Percentiles rank a stretch among this genome's conserved stretches.
Conservation (phyloP, 345 rosid species). For the Reutealis trisperma region DNA sequence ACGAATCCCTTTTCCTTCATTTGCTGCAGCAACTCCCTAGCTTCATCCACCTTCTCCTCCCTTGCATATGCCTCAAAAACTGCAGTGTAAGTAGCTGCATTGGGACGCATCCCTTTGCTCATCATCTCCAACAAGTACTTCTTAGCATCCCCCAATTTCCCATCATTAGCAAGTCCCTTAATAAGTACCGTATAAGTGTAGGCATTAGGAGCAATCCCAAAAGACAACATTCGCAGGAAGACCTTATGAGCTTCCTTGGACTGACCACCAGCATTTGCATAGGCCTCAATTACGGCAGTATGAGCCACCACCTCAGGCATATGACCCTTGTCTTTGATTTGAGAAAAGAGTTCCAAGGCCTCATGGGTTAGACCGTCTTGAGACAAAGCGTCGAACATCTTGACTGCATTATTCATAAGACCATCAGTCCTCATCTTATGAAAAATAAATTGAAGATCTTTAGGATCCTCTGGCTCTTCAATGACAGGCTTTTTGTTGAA, state of each 20-base stretch:
- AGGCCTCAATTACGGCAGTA: slow-evolving; percentile 76
- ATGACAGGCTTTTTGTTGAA: slow-evolving; percentile 49
- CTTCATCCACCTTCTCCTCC: slow-evolving; percentile 52
- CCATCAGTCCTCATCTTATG: slow-evolving; percentile 59
- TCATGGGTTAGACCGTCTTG: slow-evolving; percentile 75
- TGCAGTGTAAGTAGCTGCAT: slow-evolving; percentile 46
- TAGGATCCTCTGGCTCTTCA: slow-evolving; percentile 61
- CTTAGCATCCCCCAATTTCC: slow-evolving; percentile 39
- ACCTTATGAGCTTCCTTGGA: slow-evolving; percentile 61
- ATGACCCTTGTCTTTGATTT: slow-evolving; percentile 61
- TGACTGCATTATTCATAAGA: slow-evolving; percentile 54
- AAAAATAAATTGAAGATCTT: slow-evolving; percentile 62
- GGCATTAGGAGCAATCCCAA: slow-evolving; percentile 70
- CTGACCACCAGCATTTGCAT: slow-evolving; percentile 56
- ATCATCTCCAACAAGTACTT: slow-evolving; percentile 68
- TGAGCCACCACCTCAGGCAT: slow-evolving; percentile 76
- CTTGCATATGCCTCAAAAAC: slow-evolving; percentile 57
- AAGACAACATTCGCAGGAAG: slow-evolving; percentile 63
- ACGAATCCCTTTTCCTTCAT: slow-evolving; percentile 55
- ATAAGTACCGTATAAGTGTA: slow-evolving; percentile 66
- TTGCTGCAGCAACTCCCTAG: slow-evolving; percentile 42
- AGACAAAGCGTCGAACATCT: slow-evolving; percentile 87
- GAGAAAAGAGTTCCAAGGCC: slow-evolving; percentile 67
- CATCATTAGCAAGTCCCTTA: slow-evolving; percentile 58
- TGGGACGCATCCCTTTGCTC: slow-evolving; percentile 56